Conservation (phyloP, 768 basidiomycete species). For the Thelephora aurantiotincta region DNA sequence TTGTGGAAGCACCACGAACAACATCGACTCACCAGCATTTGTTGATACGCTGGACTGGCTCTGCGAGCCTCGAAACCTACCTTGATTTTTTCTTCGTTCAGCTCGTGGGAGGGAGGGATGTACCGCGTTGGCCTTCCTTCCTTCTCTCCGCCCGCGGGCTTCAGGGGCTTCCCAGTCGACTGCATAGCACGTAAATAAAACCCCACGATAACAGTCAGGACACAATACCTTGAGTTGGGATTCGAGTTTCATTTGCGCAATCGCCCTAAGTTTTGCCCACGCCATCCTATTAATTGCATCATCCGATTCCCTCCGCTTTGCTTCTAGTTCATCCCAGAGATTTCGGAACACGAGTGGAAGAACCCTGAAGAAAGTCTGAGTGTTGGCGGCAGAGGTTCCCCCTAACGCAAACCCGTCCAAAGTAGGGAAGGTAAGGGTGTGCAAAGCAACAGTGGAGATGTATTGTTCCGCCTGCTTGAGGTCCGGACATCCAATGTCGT, state of each 20-base stretch:
- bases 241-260: slow-evolving; percentile 51
- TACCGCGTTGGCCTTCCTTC: neutral
- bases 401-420: slow-evolving; percentile 51
- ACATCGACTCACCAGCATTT: slow-evolving; percentile 65
- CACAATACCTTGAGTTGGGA: slow-evolving; percentile 25
- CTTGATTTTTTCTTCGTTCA: slow-evolving; percentile 36
- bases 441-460: slow-evolving; percentile 73
- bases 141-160: slow-evolving; percentile 11
- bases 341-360: slow-evolving; percentile 78
- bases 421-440: slow-evolving; percentile 53
- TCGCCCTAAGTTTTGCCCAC: slow-evolving; percentile 55
- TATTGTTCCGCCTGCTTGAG: slow-evolving; percentile 80
- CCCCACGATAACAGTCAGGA: neutral
- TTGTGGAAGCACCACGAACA: neutral
- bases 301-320: slow-evolving; percentile 39
- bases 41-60: slow-evolving; percentile 55
- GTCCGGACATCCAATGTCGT: slow-evolving; percentile 68
- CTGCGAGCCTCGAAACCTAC: slow-evolving; percentile 48
- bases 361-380: slow-evolving; percentile 54
- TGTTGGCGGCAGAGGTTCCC: slow-evolving; percentile 28
- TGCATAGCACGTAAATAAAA: neutral
- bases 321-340: slow-evolving; percentile 85
- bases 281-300: slow-evolving; percentile 49
- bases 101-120: slow-evolving; percentile 4
- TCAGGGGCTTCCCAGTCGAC: slow-evolving; percentile 5